Evolutionary conservation across 2,329 filamentous ascomycete genomes (phyloP).

Genomic region (Colletotrichum incanum): DNA sequence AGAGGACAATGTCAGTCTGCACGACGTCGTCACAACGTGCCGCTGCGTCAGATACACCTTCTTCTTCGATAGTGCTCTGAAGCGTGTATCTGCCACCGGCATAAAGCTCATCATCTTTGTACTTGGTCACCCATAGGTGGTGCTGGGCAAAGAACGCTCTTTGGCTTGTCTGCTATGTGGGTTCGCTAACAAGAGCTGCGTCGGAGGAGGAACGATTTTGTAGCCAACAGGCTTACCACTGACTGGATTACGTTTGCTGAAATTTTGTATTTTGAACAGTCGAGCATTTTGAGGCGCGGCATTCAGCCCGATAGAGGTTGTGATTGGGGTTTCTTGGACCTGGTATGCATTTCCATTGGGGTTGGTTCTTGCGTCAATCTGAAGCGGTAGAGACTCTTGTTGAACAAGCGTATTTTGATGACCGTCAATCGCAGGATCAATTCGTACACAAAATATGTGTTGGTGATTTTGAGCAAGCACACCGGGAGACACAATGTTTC

Average conservation of each 20-base stretch:
- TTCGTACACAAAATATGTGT: conserved; percentile 67
- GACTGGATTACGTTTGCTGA: conserved; percentile 48
- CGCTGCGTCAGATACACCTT: conserved; percentile 4
- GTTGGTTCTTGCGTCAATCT: conserved; percentile 57
- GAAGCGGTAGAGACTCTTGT: conserved; percentile 17
- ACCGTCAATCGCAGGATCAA: conserved; percentile 69
- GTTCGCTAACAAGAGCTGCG: conserved; percentile 24
- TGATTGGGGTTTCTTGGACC: conserved; percentile 61
- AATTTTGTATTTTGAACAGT: conserved; percentile 55
- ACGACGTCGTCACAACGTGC: conserved; percentile 62
- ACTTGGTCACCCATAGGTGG: conserved; percentile 25
- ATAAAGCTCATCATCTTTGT: conserved; percentile 18
- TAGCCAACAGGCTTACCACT: conserved; percentile 53
- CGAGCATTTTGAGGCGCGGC: conserved; percentile 51
- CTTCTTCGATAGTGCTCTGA: not conserved
- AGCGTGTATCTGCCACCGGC: conserved; percentile 11
- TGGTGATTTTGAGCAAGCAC: conserved; percentile 71
- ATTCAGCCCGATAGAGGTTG: conserved; percentile 55
- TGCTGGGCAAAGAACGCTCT: conserved; percentile 19
- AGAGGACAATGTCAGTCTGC: conserved; percentile 71
- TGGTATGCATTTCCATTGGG: conserved; percentile 63
- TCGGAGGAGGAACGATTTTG: conserved; percentile 25
- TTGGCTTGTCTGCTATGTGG: conserved; percentile 6
- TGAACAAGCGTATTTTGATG: conserved; percentile 62
- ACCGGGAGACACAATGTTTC: conserved; percentile 68